Percentiles rank a stretch among this genome's conserved stretches.
Evolutionary conservation across 2,329 filamentous ascomycete species (phyloP).

Genomic region (Penicillium sp.): DNA sequence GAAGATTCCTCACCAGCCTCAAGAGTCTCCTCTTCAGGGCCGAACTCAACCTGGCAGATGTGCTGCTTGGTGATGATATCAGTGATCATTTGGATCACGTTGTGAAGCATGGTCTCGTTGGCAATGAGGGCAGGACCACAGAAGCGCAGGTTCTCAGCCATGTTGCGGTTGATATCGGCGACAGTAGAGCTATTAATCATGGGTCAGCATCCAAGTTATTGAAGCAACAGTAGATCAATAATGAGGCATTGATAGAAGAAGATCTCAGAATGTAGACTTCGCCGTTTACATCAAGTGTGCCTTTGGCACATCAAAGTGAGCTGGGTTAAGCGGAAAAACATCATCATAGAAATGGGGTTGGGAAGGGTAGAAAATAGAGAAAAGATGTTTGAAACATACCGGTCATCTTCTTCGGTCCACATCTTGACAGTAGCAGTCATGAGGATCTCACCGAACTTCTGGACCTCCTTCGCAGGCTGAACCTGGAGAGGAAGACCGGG

Average conservation of each 20-base stretch:
- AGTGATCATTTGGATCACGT: slow-evolving; percentile 71
- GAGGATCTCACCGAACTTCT: slow-evolving; percentile 82
- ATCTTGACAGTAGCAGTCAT: slow-evolving; percentile 78
- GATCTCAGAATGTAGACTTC: slow-evolving; percentile 54
- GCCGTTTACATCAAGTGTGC: slow-evolving; percentile 85
- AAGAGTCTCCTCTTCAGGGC: slow-evolving; percentile 72
- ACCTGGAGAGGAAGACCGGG: slow-evolving; percentile 80
- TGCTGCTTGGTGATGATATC: slow-evolving; percentile 86
- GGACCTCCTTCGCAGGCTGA: slow-evolving; percentile 72
- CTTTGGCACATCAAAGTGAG: slow-evolving; percentile 93
- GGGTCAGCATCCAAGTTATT: slow-evolving; percentile 34
- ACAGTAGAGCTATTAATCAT: slow-evolving; percentile 67
- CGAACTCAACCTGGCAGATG: slow-evolving; percentile 87
- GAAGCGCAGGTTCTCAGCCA: slow-evolving; percentile 84
- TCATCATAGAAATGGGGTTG: slow-evolving; percentile 67
- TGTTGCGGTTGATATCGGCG: slow-evolving; percentile 91
- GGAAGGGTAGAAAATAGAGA: slow-evolving; percentile 16
- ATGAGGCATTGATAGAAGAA: slow-evolving; percentile 19
- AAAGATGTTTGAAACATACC: slow-evolving; percentile 62
- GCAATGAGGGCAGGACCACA: slow-evolving; percentile 84
- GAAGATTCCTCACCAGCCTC: slow-evolving; percentile 76
- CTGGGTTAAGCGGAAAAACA: slow-evolving; percentile 86
- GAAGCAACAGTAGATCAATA: slow-evolving; percentile 14
- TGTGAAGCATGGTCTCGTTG: slow-evolving; percentile 69
- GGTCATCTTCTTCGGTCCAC: slow-evolving; percentile 88